phyloP scores from a whole-genome alignment of 805 yeast genomes.

The Spathaspora gorwiae region DNA sequence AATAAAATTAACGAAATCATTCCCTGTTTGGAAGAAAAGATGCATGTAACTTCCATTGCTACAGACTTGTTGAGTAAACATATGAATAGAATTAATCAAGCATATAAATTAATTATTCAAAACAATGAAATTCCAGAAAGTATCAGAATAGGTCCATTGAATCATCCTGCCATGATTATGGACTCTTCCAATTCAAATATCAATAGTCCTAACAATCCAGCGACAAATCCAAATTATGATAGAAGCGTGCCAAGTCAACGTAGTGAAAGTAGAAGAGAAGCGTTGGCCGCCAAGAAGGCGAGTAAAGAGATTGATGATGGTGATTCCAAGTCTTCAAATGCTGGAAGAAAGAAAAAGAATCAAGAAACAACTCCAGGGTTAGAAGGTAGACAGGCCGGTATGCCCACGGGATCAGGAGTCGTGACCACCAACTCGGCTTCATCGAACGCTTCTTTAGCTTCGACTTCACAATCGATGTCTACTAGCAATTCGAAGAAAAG shows the following conservation, averaged over 20 bases:
- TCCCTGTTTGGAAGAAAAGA: slow-evolving; percentile 92
- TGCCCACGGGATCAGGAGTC: background rate
- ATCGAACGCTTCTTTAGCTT: background rate
- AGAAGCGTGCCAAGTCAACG: slow-evolving; percentile 71
- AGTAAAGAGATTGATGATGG: slow-evolving; percentile 32
- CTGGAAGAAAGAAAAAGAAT: slow-evolving; percentile 10
- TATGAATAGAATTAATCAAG: slow-evolving; percentile 70
- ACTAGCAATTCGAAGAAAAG: slow-evolving; percentile 11
- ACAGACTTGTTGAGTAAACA: slow-evolving; percentile 70
- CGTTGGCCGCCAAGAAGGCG: slow-evolving; percentile 83
- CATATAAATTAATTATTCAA: slow-evolving; percentile 66
- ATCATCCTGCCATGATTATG: slow-evolving; percentile 86
- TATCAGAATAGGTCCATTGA: slow-evolving; percentile 70
- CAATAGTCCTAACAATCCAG: slow-evolving; percentile 33
- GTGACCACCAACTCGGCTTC: background rate
- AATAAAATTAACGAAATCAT: slow-evolving; percentile 60
- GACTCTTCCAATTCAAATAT: slow-evolving; percentile 42
- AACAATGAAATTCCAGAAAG: slow-evolving; percentile 78
- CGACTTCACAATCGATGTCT: slow-evolving; percentile 6
- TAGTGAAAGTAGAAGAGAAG: slow-evolving; percentile 85
- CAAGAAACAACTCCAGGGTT: slow-evolving; percentile 13
- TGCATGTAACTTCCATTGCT: slow-evolving; percentile 94
- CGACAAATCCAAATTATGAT: slow-evolving; percentile 22
- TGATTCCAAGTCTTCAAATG: slow-evolving; percentile 6
- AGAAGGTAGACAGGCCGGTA: background rate